Evolutionary conservation across 148 eudicot genomes (phyloP).

Genomic region (Vaccinium corymbosum): DNA sequence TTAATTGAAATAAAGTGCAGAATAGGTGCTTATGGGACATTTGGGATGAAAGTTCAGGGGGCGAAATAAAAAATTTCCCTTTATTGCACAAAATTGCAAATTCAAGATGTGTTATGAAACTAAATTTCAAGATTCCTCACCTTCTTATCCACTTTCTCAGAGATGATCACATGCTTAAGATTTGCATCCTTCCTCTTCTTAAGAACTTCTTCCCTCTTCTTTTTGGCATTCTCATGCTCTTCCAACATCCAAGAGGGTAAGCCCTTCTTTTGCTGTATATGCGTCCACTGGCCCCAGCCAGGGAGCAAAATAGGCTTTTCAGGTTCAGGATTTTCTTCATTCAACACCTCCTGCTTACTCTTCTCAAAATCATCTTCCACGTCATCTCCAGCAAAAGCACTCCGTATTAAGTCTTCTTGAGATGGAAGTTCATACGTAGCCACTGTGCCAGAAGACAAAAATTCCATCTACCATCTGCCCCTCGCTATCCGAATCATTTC

Average conservation of each 20-base stretch:
- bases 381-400: slow-evolving; percentile 96
- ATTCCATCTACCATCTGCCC: slow-evolving; percentile 90
- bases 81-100: background rate
- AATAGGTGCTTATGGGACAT: too few species aligned
- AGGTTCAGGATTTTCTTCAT: slow-evolving; percentile 91
- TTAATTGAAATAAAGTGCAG: too few species aligned
- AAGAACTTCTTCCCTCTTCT: slow-evolving; percentile 74
- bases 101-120: background rate
- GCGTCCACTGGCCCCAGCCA: slow-evolving; percentile 99
- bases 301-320: slow-evolving; percentile 83
- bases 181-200: slow-evolving; percentile 83
- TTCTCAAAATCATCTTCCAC: slow-evolving; percentile 85
- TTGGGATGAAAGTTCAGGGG: too few species aligned
- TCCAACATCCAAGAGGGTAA: slow-evolving; percentile 75
- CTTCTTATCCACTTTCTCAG: slow-evolving; percentile 88
- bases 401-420: slow-evolving; percentile 74
- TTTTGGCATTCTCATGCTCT: slow-evolving; percentile 70
- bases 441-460: slow-evolving; percentile 53
- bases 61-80: too few species aligned
- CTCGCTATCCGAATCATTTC: slow-evolving; percentile 65
- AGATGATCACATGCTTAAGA: slow-evolving; percentile 75
- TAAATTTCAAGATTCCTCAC: slow-evolving; percentile 30
- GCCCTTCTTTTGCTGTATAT: slow-evolving; percentile 73
- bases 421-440: slow-evolving; percentile 76
- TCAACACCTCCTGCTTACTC: slow-evolving; percentile 59